Evolutionary conservation across 441 rosid species (phyloP), one percentile per base, ranked within the genome.

Genomic region (Hypseocharis bilobata): DNA sequence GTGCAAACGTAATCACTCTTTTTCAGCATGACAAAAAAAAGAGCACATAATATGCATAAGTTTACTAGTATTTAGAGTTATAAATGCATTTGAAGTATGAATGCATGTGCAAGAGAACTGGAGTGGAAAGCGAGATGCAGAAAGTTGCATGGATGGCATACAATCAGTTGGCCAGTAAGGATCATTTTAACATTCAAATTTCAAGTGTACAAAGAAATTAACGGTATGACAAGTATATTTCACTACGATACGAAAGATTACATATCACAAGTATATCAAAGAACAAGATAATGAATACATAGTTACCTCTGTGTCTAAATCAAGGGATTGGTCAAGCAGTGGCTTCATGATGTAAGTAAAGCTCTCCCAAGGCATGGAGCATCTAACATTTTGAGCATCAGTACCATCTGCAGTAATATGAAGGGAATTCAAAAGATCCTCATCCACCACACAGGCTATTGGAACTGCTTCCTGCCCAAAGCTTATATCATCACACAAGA

Each of bases 401-500:
- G 69, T 60, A 72, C 45, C 63, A 76, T 62, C 76, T 58, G 68
- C 73, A 62, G 45, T 51, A 67, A 66, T 58, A 55, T 73, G 22
- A 64, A 76, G 71, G 6, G 77, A 79, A 79, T 83, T 82, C 62
- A 78, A 62, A 56, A 75, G 73, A 67, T 68, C 81, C 55, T 86
- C 92, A 71, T 86, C 96, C 54, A 88, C 85, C 1, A 88, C 88
- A 79, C 96, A 94, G 62, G 71, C 81, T 29, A 91, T 76, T 17
- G 92, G 89, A 72, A 84, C 79, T 16, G 82, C 62, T 80, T 94
- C 99, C 77, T 77, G 79, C 61, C 98, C 99, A 65, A 78, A 84
- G 88, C 96, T 91, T 78, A 94, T 79, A 78, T 94, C 99, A 64
- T 74, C 67, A 71, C 89, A 91, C 79, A 94, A 68, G 69, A 88